Evolutionary conservation across 495 filamentous ascomycete species (phyloP), one percentile per base, ranked within the genome.

Genomic region (Darksidea phi): DNA sequence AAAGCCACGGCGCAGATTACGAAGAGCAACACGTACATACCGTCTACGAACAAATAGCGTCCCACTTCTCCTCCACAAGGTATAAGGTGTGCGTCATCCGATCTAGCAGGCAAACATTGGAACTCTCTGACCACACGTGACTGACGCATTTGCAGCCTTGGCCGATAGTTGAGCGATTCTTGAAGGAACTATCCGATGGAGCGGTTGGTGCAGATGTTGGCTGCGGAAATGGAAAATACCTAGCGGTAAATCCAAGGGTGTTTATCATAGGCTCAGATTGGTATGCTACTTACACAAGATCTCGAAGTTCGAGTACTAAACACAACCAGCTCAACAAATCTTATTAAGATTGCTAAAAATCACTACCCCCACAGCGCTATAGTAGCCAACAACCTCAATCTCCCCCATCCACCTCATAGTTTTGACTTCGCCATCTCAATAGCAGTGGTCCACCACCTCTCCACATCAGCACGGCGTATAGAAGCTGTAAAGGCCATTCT

Each of bases 401-500:
- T 85, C 60, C 94, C 84, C 69, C 91, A 88, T 71, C 88, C 83
- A 20, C 64, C 75, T 56, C 78, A 77, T 17, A 74, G 73, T 46
- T 94, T 93, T 74, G 94, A 97, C 73, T 98, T 98, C 71, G 94
- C 86, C 25, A 92, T 98, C 57, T 94, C 88, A 66, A 90, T 98
- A 63, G 94, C 94, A 26, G 93, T 98, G 42, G 75, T 98, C 32
- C 94, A 98, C 72, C 94, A 98, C 78, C 78, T 98, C 57, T 95
- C 91, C 12, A 96, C 91, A n/a, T 77, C 80, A 25, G 80, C 78
- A 56, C 79, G 94, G 66, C 81, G 94, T 58, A 75, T 88, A 51
- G 82, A 88, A 63, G 90, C 89, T 13, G 80, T 97, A 48, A 77
- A 79, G 42, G 80, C 83, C 36, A 84, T 96, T 26, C 77, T 97